A percentile compares a stretch with the other conserved stretches of the same genome.
phyloP scores from a whole-genome alignment of 768 basidiomycete genomes.

The Rhizopogon rudus region DNA sequence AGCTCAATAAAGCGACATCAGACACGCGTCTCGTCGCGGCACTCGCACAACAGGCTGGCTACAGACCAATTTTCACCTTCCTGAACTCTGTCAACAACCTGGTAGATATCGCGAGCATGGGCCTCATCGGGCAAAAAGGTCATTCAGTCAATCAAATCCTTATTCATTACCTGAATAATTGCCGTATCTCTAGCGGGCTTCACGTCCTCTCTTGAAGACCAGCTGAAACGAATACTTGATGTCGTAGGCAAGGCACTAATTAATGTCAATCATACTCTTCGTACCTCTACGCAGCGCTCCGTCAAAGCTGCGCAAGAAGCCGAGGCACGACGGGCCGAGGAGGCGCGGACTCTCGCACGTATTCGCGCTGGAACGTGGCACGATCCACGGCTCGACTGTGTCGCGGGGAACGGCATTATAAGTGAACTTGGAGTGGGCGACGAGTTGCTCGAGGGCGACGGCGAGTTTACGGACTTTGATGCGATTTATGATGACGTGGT shows the following conservation, averaged over 20 bases:
- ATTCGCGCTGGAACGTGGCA: conserved; percentile 73
- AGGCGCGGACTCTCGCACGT: conserved; percentile 34
- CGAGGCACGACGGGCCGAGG: conserved; percentile 31
- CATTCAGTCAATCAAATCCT: conserved; percentile 28
- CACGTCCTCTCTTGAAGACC: conserved; percentile 71
- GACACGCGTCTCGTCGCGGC: conserved; percentile 63
- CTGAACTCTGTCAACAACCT: conserved; percentile 75
- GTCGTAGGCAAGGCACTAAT: conserved; percentile 72
- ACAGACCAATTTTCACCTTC: conserved; percentile 86
- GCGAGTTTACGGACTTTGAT: conserved; percentile 15
- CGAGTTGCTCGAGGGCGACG: conserved; percentile 43
- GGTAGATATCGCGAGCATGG: conserved; percentile 88
- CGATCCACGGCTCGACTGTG: conserved; percentile 79
- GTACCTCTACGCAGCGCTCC: conserved; percentile 35
- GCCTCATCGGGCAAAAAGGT: conserved; percentile 96
- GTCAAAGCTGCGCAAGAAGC: conserved; percentile 34
- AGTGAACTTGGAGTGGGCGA: conserved; percentile 82
- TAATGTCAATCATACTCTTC: conserved; percentile 50
- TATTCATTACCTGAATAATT: background rate
- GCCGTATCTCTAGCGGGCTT: conserved; percentile 59
- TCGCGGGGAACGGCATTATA: conserved; percentile 85
- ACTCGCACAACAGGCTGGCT: conserved; percentile 81
- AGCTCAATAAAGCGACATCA: conserved; percentile 62
- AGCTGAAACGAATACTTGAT: conserved; percentile 80
- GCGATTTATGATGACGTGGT: conserved; percentile 5